Conservation (phyloP, 345 rosid species). For the Raphanus sativus region DNA sequence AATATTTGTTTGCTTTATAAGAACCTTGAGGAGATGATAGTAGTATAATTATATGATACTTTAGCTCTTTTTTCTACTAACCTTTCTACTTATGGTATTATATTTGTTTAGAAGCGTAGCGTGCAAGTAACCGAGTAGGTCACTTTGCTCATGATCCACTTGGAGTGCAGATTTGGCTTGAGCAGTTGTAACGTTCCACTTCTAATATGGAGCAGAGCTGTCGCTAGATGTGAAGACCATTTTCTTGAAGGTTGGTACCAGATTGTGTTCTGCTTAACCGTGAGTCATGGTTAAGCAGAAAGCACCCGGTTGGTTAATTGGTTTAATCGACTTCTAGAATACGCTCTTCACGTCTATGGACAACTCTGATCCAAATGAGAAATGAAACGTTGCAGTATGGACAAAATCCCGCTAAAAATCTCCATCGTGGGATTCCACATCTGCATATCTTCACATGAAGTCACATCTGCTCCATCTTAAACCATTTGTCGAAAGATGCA, state of each 20-base stretch:
- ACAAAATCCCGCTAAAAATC: not conserved
- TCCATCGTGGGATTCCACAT: not conserved
- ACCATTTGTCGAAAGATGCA: not conserved
- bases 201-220: not conserved
- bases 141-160: not conserved
- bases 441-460: not conserved
- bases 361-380: not conserved
- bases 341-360: not conserved
- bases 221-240: not conserved
- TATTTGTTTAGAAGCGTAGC: not conserved
- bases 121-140: not conserved
- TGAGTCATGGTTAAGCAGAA: not conserved
- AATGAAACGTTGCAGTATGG: not conserved
- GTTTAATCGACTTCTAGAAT: not conserved
- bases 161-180: no score
- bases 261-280: not conserved
- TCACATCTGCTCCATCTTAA: no score
- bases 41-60: slow-evolving; percentile 1
- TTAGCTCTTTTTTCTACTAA: not conserved
- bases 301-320: no score
- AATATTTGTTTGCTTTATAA: not conserved
- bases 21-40: slow-evolving; percentile 7
- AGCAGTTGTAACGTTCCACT: not conserved
- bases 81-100: not conserved
- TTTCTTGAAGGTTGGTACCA: not conserved